Conservation (phyloP, 179 eudicot species). For the Beta corolliflora region DNA sequence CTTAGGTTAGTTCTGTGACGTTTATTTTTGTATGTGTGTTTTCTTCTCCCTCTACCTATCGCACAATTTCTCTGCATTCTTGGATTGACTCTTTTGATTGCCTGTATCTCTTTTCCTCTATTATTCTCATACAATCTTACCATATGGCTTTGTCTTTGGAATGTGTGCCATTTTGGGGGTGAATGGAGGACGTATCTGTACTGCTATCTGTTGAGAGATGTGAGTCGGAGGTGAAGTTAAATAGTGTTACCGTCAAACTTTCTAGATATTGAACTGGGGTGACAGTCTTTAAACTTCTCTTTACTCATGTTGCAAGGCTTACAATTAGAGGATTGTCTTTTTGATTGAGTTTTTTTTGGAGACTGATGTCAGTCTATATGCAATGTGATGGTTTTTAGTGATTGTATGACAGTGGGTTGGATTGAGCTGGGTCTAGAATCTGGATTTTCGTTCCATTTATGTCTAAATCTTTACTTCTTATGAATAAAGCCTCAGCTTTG, state of each 20-base stretch:
- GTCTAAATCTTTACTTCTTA: neutral
- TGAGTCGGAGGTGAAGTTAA: neutral
- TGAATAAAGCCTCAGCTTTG: neutral
- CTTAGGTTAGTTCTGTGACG: neutral
- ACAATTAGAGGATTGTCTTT: too few relatives aligned
- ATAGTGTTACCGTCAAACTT: neutral
- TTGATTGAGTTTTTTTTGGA: too few relatives aligned
- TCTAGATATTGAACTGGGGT: neutral
- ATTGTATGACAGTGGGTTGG: neutral
- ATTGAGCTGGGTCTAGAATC: neutral
- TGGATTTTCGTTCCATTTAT: neutral
- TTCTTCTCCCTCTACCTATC: neutral
- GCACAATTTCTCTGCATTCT: too few relatives aligned
- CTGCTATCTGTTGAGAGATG: neutral
- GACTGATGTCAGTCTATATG: too few relatives aligned
- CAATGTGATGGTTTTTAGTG: neutral
- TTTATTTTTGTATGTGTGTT: neutral
- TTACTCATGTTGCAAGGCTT: neutral
- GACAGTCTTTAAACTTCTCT: neutral
- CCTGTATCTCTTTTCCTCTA: neutral
- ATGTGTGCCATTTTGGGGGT: neutral
- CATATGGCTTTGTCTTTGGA: neutral
- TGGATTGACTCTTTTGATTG: too few relatives aligned
- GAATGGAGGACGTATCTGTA: neutral
- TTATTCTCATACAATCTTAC: neutral